These are phyloP conservation scores for Phanerochaete sordida DNA, from an alignment of 768 basidiomycete species.

Conservation along the genomic window DNA sequence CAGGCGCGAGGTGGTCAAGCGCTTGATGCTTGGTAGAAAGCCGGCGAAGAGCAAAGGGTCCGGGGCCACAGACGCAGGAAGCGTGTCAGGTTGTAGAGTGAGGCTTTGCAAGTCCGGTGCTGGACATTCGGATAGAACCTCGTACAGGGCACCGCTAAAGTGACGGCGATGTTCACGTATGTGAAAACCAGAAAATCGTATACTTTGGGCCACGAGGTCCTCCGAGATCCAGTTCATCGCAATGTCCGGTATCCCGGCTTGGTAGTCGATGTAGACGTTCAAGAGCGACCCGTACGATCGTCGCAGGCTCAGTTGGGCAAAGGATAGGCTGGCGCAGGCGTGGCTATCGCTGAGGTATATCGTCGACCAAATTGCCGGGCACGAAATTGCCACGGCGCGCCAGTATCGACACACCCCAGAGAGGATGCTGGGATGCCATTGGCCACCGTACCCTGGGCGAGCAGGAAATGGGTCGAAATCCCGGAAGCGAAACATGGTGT, in stretches of 20 bases:
- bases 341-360: background rate
- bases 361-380: constrained; percentile 9
- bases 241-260: background rate
- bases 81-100: background rate
- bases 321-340: background rate
- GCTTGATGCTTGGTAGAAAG: background rate
- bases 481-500: background rate
- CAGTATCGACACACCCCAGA: constrained; percentile 12
- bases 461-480: background rate
- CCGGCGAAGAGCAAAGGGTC: constrained; percentile 1
- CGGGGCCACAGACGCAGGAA: background rate
- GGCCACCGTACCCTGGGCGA: background rate
- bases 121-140: constrained; percentile 5
- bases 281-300: constrained; percentile 3
- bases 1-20: background rate
- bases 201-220: constrained; percentile 5
- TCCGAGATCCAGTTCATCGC: constrained; percentile 5
- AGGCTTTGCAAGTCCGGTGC: constrained; percentile 2
- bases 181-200: constrained; percentile 7
- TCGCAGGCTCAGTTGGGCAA: constrained; percentile 6
- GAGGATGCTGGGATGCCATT: constrained; percentile 9
- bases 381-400: constrained; percentile 3
- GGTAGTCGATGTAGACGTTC: constrained; percentile 1
- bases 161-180: background rate
- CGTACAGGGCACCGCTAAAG: background rate